A percentile compares a stretch with the other conserved stretches of the same genome.
Evolutionary conservation across 73 alveolate species (phyloP).

Genomic region (Paramecium caudatum): DNA sequence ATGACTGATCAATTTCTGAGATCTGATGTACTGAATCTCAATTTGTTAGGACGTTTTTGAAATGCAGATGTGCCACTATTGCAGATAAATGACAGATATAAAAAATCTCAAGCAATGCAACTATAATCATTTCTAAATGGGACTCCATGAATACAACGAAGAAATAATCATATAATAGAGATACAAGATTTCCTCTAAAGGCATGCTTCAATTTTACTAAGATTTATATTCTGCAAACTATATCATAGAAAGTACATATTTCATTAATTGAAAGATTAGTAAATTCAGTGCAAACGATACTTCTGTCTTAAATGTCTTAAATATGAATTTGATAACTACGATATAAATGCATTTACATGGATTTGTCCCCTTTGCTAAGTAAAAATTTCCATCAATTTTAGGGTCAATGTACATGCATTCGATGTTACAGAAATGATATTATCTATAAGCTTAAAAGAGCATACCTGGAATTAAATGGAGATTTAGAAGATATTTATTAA

Average conservation of each 20-base stretch:
- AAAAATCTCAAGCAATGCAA: conserved; percentile 5
- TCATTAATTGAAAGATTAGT: background rate
- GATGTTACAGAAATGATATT: conserved; percentile 52
- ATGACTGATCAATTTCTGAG: background rate
- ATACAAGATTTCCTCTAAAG: background rate
- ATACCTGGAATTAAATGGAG: conserved; percentile 38
- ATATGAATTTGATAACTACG: conserved; percentile 50
- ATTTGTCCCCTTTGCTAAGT: conserved; percentile 46
- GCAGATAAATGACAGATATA: conserved; percentile 37
- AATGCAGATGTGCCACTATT: conserved; percentile 18
- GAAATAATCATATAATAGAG: conserved; percentile 6
- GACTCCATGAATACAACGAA: conserved; percentile 45
- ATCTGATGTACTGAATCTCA: background rate
- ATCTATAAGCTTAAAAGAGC: conserved; percentile 45
- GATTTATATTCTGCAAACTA: conserved; percentile 51
- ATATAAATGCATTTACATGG: background rate
- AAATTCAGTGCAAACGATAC: conserved; percentile 37
- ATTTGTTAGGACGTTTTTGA: background rate
- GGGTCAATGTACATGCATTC: conserved; percentile 15
- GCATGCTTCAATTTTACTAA: background rate
- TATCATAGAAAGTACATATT: conserved; percentile 29
- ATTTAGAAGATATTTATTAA: conserved; percentile 18
- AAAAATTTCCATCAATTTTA: background rate
- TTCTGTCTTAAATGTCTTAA: conserved; percentile 30
- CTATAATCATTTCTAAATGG: conserved; percentile 11